phyloP scores from a whole-genome alignment of 2,329 filamentous ascomycete genomes.

The Diaporthe ampelina region DNA sequence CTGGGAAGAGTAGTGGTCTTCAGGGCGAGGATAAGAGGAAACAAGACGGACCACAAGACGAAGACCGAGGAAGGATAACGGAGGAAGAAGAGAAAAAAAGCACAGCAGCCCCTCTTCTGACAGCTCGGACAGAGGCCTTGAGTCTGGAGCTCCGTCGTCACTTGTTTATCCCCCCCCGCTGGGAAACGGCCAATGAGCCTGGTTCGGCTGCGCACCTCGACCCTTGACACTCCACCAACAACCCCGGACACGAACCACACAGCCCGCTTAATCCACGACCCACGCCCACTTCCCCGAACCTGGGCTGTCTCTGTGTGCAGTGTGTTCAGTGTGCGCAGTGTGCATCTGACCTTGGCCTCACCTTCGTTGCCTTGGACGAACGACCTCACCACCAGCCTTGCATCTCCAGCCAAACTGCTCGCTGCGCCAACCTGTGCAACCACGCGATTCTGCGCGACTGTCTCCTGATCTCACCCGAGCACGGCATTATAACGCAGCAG shows the following conservation, averaged over 20 bases:
- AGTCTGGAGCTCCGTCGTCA: neutral
- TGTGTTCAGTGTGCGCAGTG: conserved; percentile 1
- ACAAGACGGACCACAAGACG: neutral
- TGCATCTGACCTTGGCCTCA: neutral
- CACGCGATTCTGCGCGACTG: conserved; percentile 28
- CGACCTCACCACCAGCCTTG: neutral
- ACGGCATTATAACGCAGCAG: neutral
- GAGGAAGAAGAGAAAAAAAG: neutral
- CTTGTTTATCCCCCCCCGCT: conserved; percentile 12
- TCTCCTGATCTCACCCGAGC: conserved; percentile 20
- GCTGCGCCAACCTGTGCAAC: conserved; percentile 19
- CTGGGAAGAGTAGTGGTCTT: neutral
- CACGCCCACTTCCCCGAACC: conserved; percentile 8
- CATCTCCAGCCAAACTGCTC: neutral
- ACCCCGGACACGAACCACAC: conserved; percentile 15
- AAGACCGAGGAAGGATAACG: neutral
- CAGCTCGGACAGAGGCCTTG: conserved; percentile 10
- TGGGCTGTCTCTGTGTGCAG: neutral
- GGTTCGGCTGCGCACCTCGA: neutral
- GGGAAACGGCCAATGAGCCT: conserved; percentile 24
- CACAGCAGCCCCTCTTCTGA: conserved; percentile 12
- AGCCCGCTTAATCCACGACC: neutral
- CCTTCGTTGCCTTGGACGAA: neutral
- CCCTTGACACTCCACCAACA: conserved; percentile 12
- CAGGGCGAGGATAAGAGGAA: neutral